These are phyloP conservation scores for Candida smagusa DNA, from an alignment of 1,139 yeast genomes.

Conservation along the genomic window DNA sequence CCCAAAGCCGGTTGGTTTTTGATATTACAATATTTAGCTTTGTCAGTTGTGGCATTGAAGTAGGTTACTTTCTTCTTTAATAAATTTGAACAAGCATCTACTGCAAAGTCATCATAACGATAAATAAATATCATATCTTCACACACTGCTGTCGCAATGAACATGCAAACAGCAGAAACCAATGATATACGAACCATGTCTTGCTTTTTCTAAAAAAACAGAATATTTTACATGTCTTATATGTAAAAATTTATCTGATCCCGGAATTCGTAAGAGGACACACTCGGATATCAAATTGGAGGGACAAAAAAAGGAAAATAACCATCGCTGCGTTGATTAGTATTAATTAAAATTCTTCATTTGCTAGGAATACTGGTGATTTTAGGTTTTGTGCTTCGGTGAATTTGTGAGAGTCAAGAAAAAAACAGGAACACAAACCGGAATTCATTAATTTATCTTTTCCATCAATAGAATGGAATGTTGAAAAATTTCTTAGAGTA, in stretches of 20 bases:
- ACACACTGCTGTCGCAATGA: conserved; percentile 4
- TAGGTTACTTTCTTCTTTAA: conserved; percentile 24
- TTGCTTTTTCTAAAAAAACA: not conserved
- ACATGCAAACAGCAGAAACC: not conserved
- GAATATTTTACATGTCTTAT: not conserved
- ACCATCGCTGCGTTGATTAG: no score
- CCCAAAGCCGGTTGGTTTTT: conserved; percentile 39
- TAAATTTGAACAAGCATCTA: conserved; percentile 25
- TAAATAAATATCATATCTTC: conserved; percentile 6
- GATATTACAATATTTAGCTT: conserved; percentile 28
- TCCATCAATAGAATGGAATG: no score
- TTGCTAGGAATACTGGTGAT: no score
- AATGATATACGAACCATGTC: conserved; percentile 3
- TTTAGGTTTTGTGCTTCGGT: no score
- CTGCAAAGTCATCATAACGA: conserved; percentile 11
- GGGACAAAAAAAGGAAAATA: not conserved
- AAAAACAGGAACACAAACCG: no score
- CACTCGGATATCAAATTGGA: not conserved
- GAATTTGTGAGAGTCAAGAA: no score
- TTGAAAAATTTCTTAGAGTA: no score
- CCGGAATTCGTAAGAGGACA: conserved; percentile 2
- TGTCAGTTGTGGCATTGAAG: conserved; percentile 22
- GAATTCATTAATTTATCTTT: no score
- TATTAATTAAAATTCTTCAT: no score
- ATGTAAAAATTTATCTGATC: conserved; percentile 8